These are phyloP conservation scores for Yamadazyma epiphylla DNA, from an alignment of 1,139 yeast species.

Conservation along the genomic window DNA sequence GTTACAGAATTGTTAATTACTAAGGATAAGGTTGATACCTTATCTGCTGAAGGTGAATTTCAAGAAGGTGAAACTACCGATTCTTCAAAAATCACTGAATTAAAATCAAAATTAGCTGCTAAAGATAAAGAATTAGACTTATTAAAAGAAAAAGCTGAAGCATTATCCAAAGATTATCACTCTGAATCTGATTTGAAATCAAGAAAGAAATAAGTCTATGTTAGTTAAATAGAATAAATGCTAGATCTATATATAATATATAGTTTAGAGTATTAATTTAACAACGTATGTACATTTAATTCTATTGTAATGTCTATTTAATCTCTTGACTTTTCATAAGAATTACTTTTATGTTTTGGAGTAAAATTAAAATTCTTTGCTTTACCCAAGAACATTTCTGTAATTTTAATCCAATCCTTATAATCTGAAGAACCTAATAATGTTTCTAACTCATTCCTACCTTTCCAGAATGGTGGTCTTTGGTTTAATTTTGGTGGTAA, in stretches of 20 bases:
- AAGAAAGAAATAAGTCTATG: constrained; percentile 6
- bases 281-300: no score
- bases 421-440: constrained; percentile 80
- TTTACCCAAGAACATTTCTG: constrained; percentile 95
- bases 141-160: constrained; percentile 68
- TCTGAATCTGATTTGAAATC: constrained; percentile 5
- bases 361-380: constrained; percentile 71
- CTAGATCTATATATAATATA: background rate
- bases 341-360: constrained; percentile 93
- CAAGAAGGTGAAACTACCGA: constrained; percentile 16
- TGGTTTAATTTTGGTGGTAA: constrained; percentile 88
- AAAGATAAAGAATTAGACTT: constrained; percentile 62
- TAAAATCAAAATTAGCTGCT: constrained; percentile 53
- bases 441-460: constrained; percentile 93
- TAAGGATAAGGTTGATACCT: constrained; percentile 58
- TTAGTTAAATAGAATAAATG: background rate
- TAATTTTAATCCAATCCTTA: constrained; percentile 91
- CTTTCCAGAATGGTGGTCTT: constrained; percentile 91
- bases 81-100: constrained; percentile 38
- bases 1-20: constrained; percentile 69
- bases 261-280: background rate
- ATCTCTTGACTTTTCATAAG: constrained; percentile 40
- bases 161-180: constrained; percentile 60
- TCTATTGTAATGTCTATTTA: constrained; percentile 7
- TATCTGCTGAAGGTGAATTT: constrained; percentile 20